Conservation (phyloP, 306 rosid species). For the Fragaria ananassa region DNA sequence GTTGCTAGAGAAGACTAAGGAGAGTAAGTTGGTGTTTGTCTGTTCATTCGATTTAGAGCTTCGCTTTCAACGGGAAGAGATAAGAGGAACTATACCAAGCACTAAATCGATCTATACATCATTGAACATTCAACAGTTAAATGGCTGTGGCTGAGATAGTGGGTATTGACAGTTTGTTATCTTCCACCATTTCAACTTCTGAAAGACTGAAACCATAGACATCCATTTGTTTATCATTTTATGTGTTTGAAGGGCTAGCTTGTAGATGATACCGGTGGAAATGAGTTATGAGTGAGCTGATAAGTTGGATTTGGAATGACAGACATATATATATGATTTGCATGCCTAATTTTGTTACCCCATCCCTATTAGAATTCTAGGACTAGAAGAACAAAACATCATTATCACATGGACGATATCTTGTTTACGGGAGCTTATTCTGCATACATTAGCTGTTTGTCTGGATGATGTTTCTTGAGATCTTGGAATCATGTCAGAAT, state of each 20-base stretch:
- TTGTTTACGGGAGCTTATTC: conserved; percentile 14
- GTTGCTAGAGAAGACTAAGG: background rate
- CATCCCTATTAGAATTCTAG: conserved; percentile 22
- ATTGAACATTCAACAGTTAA: background rate
- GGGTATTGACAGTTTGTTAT: background rate
- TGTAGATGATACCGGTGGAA: background rate
- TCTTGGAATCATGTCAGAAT: conserved; percentile 16
- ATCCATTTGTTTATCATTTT: background rate
- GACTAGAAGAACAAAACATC: conserved; percentile 27
- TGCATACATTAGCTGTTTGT: conserved; percentile 3
- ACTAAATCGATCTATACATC: background rate
- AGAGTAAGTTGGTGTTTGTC: conserved; percentile 8
- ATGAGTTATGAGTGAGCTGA: background rate
- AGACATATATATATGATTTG: background rate
- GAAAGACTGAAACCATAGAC: background rate
- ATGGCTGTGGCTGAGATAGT: background rate
- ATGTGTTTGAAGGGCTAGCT: background rate
- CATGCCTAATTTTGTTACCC: conserved; percentile 13
- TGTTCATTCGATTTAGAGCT: conserved; percentile 1
- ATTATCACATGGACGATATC: conserved; percentile 43
- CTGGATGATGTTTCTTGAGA: conserved; percentile 13
- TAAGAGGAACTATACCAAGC: background rate
- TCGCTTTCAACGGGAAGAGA: background rate
- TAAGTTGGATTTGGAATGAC: conserved; percentile 20
- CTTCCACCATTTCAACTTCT: conserved; percentile 8